These are phyloP conservation scores for Mucor racemosus DNA, from an alignment of 371 early-diverging fungal species.

Conservation along the genomic window DNA sequence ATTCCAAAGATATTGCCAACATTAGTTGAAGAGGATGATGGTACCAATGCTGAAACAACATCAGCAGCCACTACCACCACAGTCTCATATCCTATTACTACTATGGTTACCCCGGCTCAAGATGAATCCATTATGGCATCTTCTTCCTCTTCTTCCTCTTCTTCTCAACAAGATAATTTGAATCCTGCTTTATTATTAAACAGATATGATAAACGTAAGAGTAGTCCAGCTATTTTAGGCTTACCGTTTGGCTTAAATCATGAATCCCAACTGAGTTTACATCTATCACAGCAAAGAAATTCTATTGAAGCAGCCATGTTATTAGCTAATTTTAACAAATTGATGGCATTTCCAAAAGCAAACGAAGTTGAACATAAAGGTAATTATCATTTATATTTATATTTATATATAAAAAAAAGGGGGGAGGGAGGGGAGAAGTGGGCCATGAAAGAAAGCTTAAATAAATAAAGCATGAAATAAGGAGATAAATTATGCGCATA, in stretches of 20 bases:
- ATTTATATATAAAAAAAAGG: background rate
- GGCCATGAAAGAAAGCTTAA: background rate
- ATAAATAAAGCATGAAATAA: conserved; percentile 18
- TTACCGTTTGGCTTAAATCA: conserved; percentile 41
- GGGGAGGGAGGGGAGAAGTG: conserved; percentile 1
- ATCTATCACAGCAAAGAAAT: conserved; percentile 50
- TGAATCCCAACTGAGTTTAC: conserved; percentile 42
- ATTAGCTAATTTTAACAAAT: conserved; percentile 50
- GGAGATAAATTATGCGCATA: conserved; percentile 44
- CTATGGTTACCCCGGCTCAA: conserved; percentile 9
- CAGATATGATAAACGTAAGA: conserved; percentile 50
- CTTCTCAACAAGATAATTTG: conserved; percentile 10
- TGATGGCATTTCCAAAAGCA: conserved; percentile 29
- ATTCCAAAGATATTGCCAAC: conserved; percentile 31
- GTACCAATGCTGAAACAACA: background rate
- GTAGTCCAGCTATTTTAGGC: conserved; percentile 55
- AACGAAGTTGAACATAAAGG: conserved; percentile 29
- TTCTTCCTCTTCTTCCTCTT: background rate
- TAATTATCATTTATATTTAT: conserved; percentile 6
- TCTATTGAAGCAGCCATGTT: conserved; percentile 60
- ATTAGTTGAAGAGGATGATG: conserved; percentile 23
- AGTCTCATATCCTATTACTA: background rate
- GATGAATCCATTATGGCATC: conserved; percentile 1
- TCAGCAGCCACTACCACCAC: too few species aligned
- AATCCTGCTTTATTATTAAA: conserved; percentile 31